These are phyloP conservation scores for Streptanthus diversifolius DNA, from an alignment of 345 rosid species.

Conservation along the genomic window DNA sequence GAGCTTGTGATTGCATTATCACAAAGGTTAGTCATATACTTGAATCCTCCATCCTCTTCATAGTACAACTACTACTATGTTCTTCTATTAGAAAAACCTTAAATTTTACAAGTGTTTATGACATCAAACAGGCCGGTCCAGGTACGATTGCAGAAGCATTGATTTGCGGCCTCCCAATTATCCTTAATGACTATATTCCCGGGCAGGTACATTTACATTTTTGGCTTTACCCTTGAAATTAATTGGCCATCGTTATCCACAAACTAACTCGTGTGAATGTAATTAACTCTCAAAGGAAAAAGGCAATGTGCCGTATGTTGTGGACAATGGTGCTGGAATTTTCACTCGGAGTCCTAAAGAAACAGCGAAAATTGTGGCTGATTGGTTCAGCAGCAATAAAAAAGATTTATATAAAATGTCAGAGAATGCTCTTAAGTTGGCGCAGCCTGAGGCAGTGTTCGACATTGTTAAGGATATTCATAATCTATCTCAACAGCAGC, in stretches of 20 bases:
- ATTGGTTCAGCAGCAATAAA: slow-evolving; percentile 76
- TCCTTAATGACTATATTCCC: slow-evolving; percentile 96
- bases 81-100: not conserved
- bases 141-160: slow-evolving; percentile 95
- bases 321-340: slow-evolving; percentile 83
- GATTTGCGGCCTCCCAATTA: slow-evolving; percentile 86
- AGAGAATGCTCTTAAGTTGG: slow-evolving; percentile 68
- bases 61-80: not conserved
- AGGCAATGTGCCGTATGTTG: slow-evolving; percentile 94
- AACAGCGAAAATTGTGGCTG: slow-evolving; percentile 69
- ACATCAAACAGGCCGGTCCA: slow-evolving; percentile 74
- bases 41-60: not conserved
- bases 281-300: slow-evolving; percentile 63
- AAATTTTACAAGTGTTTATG: not conserved
- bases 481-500: slow-evolving; percentile 53
- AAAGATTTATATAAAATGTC: slow-evolving; percentile 63
- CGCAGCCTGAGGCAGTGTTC: slow-evolving; percentile 92
- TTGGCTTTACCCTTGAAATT: not conserved
- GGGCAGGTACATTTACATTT: slow-evolving; percentile 61
- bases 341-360: slow-evolving; percentile 87
- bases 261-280: slow-evolving; percentile 1
- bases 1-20: slow-evolving; percentile 91
- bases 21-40: slow-evolving; percentile 46
- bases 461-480: slow-evolving; percentile 88
- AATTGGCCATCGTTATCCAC: not conserved